Evolutionary conservation across 768 basidiomycete genomes (phyloP), one percentile per base, ranked within the genome.

Genomic region (Rubroboletus satanas): DNA sequence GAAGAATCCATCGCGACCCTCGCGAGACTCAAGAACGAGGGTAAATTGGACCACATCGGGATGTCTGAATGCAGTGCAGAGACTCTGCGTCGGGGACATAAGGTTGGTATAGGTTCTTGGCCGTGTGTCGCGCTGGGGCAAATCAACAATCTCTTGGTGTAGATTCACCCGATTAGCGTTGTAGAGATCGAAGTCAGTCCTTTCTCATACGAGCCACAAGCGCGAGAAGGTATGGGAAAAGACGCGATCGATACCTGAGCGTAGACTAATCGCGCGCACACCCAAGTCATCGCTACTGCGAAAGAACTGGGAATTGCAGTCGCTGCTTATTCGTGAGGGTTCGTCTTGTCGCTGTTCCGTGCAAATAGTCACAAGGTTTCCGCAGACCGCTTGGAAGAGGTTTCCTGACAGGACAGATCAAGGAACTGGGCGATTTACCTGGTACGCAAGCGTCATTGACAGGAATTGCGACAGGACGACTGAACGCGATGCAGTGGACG

Each of bases 121-220:
- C 37, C 5, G 6, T 21, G 26, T 2, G 8, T 49, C 23, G 2
- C 8, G 17, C 15, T 29, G 28, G 5, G 23, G 17, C 2, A 33
- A 26, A 14, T 45, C 31, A 17, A 23, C 26, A 6, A 12, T 12
- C 14, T 47, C 2, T 43, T 35, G 28, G 26, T 8, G 4, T 45
- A 84, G 79, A 73, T 84, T 18, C 73, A 79, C 46, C 82, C 79
- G 0, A 77, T 87, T 54, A 74, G 79, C 26, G 75, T 79, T 12
- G 81, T 85, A 11, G 87, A 89, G 66, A 84, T 88, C 47, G 87
- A 90, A 64, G 68, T 85, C 38, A 84, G 81, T 58, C 76, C 79
- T 15, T 85, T 80, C 75, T 74, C 78, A 1, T 83, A 82, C 49
- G 80, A 81, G 57, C 73, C 74, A 23, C 73, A 83, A 55, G 77